Percentiles rank a stretch among this genome's conserved stretches.
Conservation (phyloP, 352 stramenopile genomes). For the Plasmopara halstedii region DNA sequence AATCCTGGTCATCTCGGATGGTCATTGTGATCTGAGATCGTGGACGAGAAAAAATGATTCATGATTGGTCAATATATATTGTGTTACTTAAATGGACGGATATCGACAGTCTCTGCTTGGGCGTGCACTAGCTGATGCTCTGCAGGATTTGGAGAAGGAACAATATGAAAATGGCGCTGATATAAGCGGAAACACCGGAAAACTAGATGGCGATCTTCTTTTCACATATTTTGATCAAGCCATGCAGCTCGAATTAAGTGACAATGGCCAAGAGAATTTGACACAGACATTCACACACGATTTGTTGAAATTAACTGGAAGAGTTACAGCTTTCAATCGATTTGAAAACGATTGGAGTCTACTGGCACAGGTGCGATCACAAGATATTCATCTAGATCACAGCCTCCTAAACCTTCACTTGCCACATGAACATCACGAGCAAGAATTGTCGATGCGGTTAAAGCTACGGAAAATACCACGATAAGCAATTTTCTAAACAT, state of each 20-base stretch:
- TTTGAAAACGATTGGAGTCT: constrained; percentile 64
- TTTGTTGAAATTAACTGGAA: constrained; percentile 29
- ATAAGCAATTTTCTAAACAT: too few relatives aligned
- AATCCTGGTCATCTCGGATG: constrained; percentile 56
- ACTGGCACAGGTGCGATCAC: constrained; percentile 16
- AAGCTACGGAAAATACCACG: constrained; percentile 56
- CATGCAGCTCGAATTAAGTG: constrained; percentile 25
- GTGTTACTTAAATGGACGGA: constrained; percentile 36
- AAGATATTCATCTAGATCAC: constrained; percentile 29
- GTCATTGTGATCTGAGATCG: constrained; percentile 25
- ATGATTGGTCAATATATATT: constrained; percentile 17
- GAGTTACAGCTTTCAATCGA: constrained; percentile 51
- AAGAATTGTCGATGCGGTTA: constrained; percentile 25
- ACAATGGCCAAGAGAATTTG: constrained; percentile 1
- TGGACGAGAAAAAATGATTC: background rate
- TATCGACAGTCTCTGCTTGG: constrained; percentile 54
- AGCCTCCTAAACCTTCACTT: constrained; percentile 15
- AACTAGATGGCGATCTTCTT: constrained; percentile 35
- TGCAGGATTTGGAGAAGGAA: constrained; percentile 42
- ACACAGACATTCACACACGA: constrained; percentile 38
- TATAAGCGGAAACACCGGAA: background rate
- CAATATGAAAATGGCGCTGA: background rate
- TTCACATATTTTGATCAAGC: constrained; percentile 53
- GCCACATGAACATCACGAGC: constrained; percentile 1
- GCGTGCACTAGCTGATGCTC: constrained; percentile 50